phyloP scores from a whole-genome alignment of 139 green algal genomes.

The Chlamydomonas sp. region DNA sequence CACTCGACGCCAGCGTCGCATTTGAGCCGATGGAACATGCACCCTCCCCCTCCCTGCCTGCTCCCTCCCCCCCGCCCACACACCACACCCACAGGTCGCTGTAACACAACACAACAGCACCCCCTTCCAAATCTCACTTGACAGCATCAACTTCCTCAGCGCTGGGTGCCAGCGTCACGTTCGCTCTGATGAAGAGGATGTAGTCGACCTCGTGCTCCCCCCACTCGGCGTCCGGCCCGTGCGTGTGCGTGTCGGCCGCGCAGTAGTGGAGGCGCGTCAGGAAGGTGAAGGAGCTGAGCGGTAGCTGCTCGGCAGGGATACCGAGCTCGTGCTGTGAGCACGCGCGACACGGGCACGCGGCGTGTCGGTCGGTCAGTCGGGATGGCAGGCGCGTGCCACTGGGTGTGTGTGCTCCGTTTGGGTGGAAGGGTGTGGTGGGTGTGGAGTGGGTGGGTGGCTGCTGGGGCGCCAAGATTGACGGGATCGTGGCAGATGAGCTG shows the following conservation, averaged over 20 bases:
- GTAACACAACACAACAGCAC: background rate
- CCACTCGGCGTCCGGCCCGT: constrained; percentile 51
- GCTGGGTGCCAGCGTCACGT: constrained; percentile 65
- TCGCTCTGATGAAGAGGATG: constrained; percentile 63
- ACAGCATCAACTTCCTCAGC: constrained; percentile 65
- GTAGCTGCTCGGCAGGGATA: constrained; percentile 34
- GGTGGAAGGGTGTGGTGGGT: no score
- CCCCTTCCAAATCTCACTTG: background rate
- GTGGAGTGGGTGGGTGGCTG: no score
- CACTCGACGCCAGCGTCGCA: no score
- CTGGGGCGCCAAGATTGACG: no score
- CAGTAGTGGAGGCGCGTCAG: constrained; percentile 93
- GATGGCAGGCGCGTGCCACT: no score
- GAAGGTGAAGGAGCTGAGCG: constrained; percentile 3
- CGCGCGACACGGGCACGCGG: no score
- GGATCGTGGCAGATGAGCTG: no score
- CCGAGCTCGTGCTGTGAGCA: constrained; percentile 88
- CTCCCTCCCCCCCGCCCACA: no score
- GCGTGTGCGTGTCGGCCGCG: constrained; percentile 57
- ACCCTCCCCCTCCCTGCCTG: no score
- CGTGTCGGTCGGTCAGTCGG: no score
- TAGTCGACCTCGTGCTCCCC: constrained; percentile 97
- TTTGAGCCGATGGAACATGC: no score
- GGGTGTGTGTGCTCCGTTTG: no score
- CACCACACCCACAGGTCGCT: background rate